Conservation (phyloP, 305 asterid species). For the Plantago lanceolata region DNA sequence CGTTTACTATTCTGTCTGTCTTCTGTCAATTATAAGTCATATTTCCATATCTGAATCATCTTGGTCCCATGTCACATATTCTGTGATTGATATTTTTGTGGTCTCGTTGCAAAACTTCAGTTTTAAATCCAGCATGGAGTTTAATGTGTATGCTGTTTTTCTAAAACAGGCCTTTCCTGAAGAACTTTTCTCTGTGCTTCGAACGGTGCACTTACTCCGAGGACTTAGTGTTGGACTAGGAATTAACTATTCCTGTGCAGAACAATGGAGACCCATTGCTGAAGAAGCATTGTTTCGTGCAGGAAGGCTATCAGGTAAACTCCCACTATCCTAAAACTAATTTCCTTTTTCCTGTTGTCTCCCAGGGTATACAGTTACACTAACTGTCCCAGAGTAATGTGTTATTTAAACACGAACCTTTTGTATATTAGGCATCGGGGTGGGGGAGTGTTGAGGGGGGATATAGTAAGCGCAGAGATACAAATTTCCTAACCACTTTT, state of each 20-base stretch:
- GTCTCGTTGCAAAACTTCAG: too few relatives aligned
- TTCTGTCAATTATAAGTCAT: not conserved
- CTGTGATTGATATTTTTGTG: not conserved
- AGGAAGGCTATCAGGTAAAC: slow-evolving; percentile 64
- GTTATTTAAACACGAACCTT: too few relatives aligned
- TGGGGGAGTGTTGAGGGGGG: slow-evolving; percentile 51
- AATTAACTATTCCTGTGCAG: slow-evolving; percentile 83
- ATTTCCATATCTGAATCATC: not conserved
- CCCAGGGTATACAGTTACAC: slow-evolving; percentile 20
- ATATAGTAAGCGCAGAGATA: too few relatives aligned
- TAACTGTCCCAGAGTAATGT: not conserved
- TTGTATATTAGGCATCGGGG: too few relatives aligned
- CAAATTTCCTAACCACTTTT: too few relatives aligned
- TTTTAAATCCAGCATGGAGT: not conserved
- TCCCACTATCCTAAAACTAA: not conserved
- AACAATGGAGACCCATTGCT: slow-evolving; percentile 96
- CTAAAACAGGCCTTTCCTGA: slow-evolving; percentile 77
- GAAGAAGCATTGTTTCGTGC: slow-evolving; percentile 78
- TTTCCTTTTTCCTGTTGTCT: not conserved
- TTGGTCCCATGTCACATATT: not conserved
- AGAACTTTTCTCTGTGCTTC: slow-evolving; percentile 93
- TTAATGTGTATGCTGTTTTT: not conserved
- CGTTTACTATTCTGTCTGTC: too few relatives aligned
- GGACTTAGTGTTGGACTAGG: slow-evolving; percentile 98
- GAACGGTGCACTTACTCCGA: slow-evolving; percentile 84